phyloP scores from a whole-genome alignment of 2,329 filamentous ascomycete species.

The Sporothrix dimorphospora region DNA sequence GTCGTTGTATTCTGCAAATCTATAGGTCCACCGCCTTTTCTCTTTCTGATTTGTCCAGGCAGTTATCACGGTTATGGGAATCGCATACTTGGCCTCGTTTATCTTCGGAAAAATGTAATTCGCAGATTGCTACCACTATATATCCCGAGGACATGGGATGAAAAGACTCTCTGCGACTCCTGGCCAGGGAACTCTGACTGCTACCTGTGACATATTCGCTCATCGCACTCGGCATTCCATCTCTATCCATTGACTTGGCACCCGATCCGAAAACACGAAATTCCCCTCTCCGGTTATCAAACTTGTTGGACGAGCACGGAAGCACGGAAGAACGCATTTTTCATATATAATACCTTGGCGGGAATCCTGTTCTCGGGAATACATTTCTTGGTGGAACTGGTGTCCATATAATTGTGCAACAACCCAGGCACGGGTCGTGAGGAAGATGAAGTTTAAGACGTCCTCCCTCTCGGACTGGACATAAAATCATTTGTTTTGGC shows the following conservation, averaged over 20 bases:
- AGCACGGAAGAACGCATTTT: neutral
- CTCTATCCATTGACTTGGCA: too few relatives aligned
- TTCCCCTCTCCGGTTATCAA: neutral
- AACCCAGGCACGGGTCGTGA: neutral
- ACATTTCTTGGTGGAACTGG: neutral
- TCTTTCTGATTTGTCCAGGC: neutral
- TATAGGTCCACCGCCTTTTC: neutral
- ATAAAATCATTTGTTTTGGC: neutral
- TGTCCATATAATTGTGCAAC: neutral
- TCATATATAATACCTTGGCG: neutral
- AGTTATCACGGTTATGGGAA: too few relatives aligned
- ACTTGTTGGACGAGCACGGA: neutral
- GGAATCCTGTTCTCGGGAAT: neutral
- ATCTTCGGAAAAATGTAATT: neutral
- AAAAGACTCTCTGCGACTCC: neutral
- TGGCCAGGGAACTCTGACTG: too few relatives aligned
- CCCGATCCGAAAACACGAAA: neutral
- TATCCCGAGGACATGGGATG: slow-evolving; percentile 1
- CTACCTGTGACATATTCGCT: too few relatives aligned
- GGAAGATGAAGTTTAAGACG: neutral
- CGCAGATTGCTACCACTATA: neutral
- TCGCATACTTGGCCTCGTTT: neutral
- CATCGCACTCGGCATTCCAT: neutral
- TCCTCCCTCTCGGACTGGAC: neutral
- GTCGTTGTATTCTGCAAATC: too few relatives aligned